These are phyloP conservation scores for Acacia crassicarpa DNA, from an alignment of 306 rosid genomes.

Conservation along the genomic window DNA sequence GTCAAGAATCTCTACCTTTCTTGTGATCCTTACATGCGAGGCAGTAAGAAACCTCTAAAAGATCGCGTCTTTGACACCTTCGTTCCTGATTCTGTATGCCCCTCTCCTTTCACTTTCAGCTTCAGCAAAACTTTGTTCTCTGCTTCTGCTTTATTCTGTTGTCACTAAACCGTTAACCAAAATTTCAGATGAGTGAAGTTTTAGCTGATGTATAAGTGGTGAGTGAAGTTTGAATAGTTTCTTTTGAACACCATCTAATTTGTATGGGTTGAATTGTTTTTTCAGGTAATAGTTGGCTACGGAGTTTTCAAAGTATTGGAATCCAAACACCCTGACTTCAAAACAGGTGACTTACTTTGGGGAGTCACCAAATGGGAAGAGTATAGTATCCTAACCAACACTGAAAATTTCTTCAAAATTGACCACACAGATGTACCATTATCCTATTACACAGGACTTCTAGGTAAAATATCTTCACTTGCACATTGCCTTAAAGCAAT, in stretches of 20 bases:
- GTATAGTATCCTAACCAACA: constrained; percentile 37
- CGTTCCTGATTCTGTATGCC: constrained; percentile 45
- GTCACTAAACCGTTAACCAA: neutral
- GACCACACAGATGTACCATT: constrained; percentile 45
- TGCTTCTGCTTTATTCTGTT: neutral
- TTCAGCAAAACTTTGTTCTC: neutral
- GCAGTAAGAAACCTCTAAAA: constrained; percentile 16
- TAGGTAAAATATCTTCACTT: constrained; percentile 25
- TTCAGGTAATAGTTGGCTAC: constrained; percentile 41
- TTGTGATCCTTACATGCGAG: constrained; percentile 67
- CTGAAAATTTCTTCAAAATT: constrained; percentile 40
- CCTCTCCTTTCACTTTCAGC: too few relatives aligned
- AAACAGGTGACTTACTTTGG: constrained; percentile 42
- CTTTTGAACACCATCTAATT: neutral
- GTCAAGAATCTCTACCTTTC: constrained; percentile 66
- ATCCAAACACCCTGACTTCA: constrained; percentile 39
- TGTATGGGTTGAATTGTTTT: neutral
- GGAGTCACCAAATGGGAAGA: constrained; percentile 56
- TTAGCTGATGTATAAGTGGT: neutral
- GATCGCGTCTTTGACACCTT: constrained; percentile 29
- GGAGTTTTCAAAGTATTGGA: constrained; percentile 50
- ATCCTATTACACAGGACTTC: constrained; percentile 45
- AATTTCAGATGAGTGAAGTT: neutral
- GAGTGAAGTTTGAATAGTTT: neutral
- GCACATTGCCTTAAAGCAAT: neutral